Conservation (phyloP, 345 rosid species). For the Linum trigynum region DNA sequence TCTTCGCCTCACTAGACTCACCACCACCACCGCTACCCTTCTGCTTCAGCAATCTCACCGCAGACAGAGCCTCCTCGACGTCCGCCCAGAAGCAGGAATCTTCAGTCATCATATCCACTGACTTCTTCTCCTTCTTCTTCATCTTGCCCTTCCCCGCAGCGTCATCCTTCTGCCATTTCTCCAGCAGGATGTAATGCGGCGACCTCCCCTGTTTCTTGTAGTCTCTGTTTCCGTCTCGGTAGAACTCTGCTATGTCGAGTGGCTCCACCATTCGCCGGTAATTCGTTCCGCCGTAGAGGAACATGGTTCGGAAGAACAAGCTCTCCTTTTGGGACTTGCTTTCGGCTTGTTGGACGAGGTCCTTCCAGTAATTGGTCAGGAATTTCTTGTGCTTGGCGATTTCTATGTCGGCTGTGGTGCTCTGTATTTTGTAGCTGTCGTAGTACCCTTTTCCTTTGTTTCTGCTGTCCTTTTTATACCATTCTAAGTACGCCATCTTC, state of each 20-base stretch:
- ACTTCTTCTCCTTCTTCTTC: constrained; percentile 16
- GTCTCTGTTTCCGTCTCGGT: constrained; percentile 17
- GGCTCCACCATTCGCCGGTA: constrained; percentile 72
- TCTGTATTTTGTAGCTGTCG: constrained; percentile 34
- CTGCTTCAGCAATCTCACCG: constrained; percentile 11
- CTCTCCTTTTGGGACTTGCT: constrained; percentile 40
- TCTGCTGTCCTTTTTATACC: constrained; percentile 48
- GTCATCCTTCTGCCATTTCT: constrained; percentile 33
- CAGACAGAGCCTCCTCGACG: constrained; percentile 56
- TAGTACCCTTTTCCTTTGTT: constrained; percentile 39
- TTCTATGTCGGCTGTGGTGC: neutral
- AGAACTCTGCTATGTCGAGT: constrained; percentile 64
- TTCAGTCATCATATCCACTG: constrained; percentile 23
- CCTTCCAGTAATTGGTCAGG: constrained; percentile 38
- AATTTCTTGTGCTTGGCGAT: constrained; percentile 12
- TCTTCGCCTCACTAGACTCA: neutral
- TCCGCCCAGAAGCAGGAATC: constrained; percentile 84
- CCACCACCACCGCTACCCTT: neutral
- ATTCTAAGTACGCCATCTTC: constrained; percentile 37
- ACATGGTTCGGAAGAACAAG: constrained; percentile 18
- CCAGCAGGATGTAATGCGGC: constrained; percentile 35
- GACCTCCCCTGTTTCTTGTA: constrained; percentile 37
- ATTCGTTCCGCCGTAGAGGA: constrained; percentile 41
- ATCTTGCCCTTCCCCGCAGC: constrained; percentile 3
- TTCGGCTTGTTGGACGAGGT: constrained; percentile 36